Base-by-base conservation (phyloP, 176 grass and related monocot genomes). In the Aegilops umbellulata region DNA sequence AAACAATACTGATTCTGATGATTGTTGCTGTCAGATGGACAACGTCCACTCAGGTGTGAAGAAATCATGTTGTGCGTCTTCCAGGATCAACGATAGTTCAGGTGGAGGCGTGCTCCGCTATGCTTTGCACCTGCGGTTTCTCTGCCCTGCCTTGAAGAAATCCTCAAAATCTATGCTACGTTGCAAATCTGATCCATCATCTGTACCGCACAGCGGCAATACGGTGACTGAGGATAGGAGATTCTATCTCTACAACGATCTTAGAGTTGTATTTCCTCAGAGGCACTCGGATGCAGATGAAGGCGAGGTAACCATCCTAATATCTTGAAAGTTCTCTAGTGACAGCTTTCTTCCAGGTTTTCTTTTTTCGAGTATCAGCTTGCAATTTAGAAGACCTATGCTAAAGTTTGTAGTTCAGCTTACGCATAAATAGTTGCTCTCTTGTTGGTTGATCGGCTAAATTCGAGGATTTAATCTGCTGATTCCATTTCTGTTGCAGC, bases 191-290 rank as follows among this genome's bases (percentile, higher is more conserved):
- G 90, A 94, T 86, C 90, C 90, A 11, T 90, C 90, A 49, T 82
- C 87, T 1, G 70, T 75, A 55, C 91, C 94, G 10, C 60, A 80
- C 22, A 62, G 34, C 10, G 84, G 29, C 8, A 80, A 71, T 79
- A 3, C 24, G 39, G 82, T 86, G 15, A 34, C 64, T 0, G 82
- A 85, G 76, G 97, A 94, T 42, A 84, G 90, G 32, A 90, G 80
- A 26, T 99, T 94, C 86, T 99, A 93, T 88, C 72, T 99, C 58
- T 99, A 99, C 76, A 97, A 97, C 68, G 97, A 99, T 91, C 89
- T 99, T 79, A 92, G 97, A 83, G 89, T 99, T 80, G 97, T 99
- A 73, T 99, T 99, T 81, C 97, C 97, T 20, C 97, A 99, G 68
- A 86, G 97, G 66, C 97, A 99, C 60, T 94, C 97, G 1, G 97